Conservation (phyloP, 257 asterid species). For the Nicotiana otophora region DNA sequence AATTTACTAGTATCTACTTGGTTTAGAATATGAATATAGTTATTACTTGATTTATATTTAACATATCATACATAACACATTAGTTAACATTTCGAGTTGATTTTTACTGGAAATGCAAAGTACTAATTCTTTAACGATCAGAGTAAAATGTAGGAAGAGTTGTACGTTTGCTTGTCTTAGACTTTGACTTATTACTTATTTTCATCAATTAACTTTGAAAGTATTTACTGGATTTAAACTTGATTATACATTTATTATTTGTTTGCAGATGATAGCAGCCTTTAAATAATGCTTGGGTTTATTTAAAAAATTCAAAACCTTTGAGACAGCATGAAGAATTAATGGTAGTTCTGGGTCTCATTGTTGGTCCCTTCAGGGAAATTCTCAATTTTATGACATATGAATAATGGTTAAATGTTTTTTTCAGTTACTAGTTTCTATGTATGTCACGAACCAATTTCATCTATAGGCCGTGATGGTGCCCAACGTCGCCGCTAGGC, state of each 20-base stretch:
- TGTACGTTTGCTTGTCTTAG: background rate
- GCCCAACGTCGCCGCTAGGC: no score
- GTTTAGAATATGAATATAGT: background rate
- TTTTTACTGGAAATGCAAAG: no score
- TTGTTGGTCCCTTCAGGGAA: no score
- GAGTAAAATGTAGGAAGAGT: background rate
- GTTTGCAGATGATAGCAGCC: background rate
- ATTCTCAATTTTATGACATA: no score
- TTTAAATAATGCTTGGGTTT: constrained; percentile 17
- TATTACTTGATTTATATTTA: background rate
- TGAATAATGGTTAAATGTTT: no score
- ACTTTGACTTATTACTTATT: background rate
- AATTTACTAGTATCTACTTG: background rate
- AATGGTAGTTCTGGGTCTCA: background rate
- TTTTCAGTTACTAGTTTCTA: no score
- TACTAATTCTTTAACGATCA: no score
- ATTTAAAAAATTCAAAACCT: constrained; percentile 6
- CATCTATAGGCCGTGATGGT: no score
- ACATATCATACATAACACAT: background rate
- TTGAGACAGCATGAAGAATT: background rate
- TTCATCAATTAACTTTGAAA: background rate
- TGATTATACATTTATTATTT: background rate
- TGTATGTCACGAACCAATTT: no score
- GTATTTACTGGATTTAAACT: background rate
- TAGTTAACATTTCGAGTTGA: no score